Base-by-base conservation (phyloP, 805 yeast genomes). In the Starmerella powellii region DNA sequence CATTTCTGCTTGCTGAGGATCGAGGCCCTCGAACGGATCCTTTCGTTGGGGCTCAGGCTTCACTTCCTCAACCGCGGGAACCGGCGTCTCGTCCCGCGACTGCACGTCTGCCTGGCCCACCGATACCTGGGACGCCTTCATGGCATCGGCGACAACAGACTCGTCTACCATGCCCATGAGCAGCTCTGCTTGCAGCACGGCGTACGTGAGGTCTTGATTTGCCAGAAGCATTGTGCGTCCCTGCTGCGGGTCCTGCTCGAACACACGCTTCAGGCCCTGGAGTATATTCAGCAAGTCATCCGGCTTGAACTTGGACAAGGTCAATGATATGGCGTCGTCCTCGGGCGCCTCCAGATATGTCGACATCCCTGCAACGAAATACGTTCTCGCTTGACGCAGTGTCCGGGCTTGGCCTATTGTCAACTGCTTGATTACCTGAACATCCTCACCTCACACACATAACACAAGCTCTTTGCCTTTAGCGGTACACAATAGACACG, bases 171-270 rank as follows among this genome's bases (percentile, higher is more conserved):
- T 55, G 20, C 62, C 67, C 54, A 62, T 61, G 46, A 58, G 59
- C 47, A 77, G 58, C 41, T 82, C 61, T 1, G 78, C 67, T 56
- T 86, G 94, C 1, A 85, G 82, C 26, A 85, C 62, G 0, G 91
- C 85, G 56, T 77, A 83, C 2, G 80, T 63, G 40, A 86, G 64
- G 54, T 83, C 94, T 0, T 91, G 88, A 52, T 77, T 75, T 46
- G 73, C 75, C 20, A 69, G 68, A 19, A 85, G 65, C 31, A 85
- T 62, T 28, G 70, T 70, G 41, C 68, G 72, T 65, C 79, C 79
- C 44, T 76, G 65, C 8, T 66, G 66, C 0, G 84, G 82, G 47
- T 79, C 70, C 34, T 68, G 69, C 3, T 61, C 59, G 2, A 79
- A 62, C 75, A 81, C 74, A 20, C 63, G 61, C 49, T 74, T 73